Conservation (phyloP, 169 alveolate genomes). For the Plasmodium reichenowi region DNA sequence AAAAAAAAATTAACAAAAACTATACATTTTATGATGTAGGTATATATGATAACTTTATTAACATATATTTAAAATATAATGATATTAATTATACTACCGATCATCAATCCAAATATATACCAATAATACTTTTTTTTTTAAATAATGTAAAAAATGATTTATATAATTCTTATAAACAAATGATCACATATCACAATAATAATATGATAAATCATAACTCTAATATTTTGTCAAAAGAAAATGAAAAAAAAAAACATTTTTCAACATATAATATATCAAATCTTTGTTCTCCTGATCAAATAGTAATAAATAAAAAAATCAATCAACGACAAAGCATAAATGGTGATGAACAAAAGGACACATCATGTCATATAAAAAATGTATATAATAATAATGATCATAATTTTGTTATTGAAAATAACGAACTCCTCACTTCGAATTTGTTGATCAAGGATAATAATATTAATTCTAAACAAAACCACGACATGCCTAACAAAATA, state of each 20-base stretch:
- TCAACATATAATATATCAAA: no score
- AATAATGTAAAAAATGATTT: conserved; percentile 24
- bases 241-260: no score
- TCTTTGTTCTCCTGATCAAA: neutral
- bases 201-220: neutral
- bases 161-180: neutral
- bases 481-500: no score
- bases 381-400: no score
- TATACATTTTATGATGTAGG: conserved; percentile 30
- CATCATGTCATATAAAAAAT: no score
- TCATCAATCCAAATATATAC: conserved; percentile 34
- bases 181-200: neutral
- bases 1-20: neutral
- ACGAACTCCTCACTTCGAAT: no score
- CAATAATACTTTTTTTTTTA: conserved; percentile 20
- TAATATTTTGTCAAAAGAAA: no score
- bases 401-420: no score
- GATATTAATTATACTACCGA: conserved; percentile 29
- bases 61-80: conserved; percentile 52
- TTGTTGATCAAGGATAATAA: no score
- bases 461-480: no score
- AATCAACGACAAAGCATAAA: neutral
- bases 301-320: neutral
- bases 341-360: neutral
- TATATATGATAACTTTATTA: conserved; percentile 38